phyloP scores from a whole-genome alignment of 2,329 filamentous ascomycete species.

The Aschersonia sp. region DNA sequence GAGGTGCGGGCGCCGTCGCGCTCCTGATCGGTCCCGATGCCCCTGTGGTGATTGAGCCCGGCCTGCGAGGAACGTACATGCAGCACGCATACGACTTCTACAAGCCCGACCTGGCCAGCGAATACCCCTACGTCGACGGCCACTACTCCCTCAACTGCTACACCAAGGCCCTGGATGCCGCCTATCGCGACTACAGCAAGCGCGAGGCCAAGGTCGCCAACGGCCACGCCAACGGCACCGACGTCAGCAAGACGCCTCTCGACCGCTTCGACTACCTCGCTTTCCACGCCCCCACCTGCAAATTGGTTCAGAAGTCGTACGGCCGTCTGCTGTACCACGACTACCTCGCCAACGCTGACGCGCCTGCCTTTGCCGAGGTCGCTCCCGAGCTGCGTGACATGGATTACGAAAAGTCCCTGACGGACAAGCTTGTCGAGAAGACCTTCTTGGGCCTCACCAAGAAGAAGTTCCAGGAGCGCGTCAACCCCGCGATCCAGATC shows the following conservation, averaged over 20 bases:
- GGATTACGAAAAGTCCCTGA: conserved; percentile 65
- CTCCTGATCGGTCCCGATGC: conserved; percentile 68
- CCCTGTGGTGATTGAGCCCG: conserved; percentile 62
- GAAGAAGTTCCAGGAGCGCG: conserved; percentile 70
- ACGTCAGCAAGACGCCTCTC: conserved; percentile 43
- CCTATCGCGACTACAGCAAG: conserved; percentile 68
- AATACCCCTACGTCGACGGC: conserved; percentile 75
- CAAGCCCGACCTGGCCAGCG: conserved; percentile 77
- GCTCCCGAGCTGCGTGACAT: conserved; percentile 63
- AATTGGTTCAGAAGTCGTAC: conserved; percentile 75
- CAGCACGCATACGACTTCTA: conserved; percentile 80
- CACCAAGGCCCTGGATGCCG: conserved; percentile 62
- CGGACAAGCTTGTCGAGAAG: conserved; percentile 75
- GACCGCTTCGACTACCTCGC: conserved; percentile 74
- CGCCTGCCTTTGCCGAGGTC: conserved; percentile 57
- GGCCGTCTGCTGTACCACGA: conserved; percentile 76
- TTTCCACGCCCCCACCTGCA: conserved; percentile 80
- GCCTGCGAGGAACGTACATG: conserved; percentile 69
- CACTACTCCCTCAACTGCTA: conserved; percentile 76
- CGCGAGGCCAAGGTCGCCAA: conserved; percentile 48
- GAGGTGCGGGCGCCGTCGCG: conserved; percentile 66
- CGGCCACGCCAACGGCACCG: conserved; percentile 32
- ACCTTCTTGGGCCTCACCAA: conserved; percentile 73
- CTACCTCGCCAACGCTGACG: conserved; percentile 56
- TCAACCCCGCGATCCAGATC: conserved; percentile 58